Conservation (phyloP, 805 yeast genomes). For the Starmerella powellii region DNA sequence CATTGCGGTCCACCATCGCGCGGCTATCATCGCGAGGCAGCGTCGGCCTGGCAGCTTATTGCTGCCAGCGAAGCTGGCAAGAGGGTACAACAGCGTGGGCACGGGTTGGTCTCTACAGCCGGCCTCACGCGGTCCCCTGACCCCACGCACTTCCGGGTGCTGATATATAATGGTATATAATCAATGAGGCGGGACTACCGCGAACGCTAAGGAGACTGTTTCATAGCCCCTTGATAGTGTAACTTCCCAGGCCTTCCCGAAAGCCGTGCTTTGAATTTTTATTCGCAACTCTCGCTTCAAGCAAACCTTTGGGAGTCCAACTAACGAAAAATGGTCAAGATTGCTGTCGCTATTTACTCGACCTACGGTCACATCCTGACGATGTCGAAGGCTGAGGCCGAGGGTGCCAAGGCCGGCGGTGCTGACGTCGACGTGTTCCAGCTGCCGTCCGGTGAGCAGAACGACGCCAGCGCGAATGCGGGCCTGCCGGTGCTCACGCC, state of each 20-base stretch:
- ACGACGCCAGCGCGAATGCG: constrained; percentile 36
- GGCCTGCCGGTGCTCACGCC: constrained; percentile 45
- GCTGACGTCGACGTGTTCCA: constrained; percentile 56
- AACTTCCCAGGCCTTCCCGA: background rate
- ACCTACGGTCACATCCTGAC: constrained; percentile 62
- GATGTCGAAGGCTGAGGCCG: constrained; percentile 54
- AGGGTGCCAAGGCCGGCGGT: constrained; percentile 62
- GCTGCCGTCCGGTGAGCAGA: constrained; percentile 45
- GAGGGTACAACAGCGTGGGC: background rate
- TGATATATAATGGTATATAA: background rate
- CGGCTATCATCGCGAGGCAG: too few species aligned
- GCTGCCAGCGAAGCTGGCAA: too few species aligned
- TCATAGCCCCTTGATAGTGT: background rate
- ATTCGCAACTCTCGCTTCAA: too few species aligned
- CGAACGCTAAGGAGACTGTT: too few species aligned
- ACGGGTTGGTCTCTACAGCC: background rate
- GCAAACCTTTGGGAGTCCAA: background rate
- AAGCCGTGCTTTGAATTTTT: background rate
- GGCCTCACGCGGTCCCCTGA: background rate
- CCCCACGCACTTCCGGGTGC: background rate
- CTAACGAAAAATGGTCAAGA: constrained; percentile 22
- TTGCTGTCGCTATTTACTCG: constrained; percentile 54
- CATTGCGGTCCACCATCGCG: too few species aligned
- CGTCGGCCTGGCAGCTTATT: too few species aligned
- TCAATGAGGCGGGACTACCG: background rate